Base-by-base conservation (phyloP, 2,329 filamentous ascomycete genomes). In the Madurella mycetomatis region DNA sequence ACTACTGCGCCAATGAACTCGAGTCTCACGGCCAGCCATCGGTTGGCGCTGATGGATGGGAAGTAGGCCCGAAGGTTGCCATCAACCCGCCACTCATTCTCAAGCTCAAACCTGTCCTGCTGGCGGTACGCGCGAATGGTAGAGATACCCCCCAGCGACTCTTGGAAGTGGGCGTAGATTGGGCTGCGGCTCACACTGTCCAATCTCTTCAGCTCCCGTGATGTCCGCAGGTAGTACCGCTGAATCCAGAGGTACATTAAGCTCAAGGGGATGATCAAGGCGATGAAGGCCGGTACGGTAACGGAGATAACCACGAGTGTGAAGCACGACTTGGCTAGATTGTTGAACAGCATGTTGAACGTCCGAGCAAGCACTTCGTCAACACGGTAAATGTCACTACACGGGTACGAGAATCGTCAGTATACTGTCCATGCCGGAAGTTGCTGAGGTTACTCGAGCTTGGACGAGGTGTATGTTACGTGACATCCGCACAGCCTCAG, bases 61-160 rank as follows among this genome's bases (percentile, higher is more conserved):
- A 92, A 97, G 74, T 92, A 99, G 16, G 94, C 94, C 60, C 90
- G 84, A 56, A 97, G 77, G 70, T 99, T 99, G 43, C 90, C 87
- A 73, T 99, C 94, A 59, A 97, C 88, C 42, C 94, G 87, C 90
- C 92, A 96, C 77, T 99, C 92, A 64, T 97, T 99, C 71, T 99
- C 95, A 55, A 88, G 77, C 58, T 89, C 83, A 71, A 99, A 99
- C 54, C 94, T 82, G 60, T 84, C 78, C 70, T 95, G 85, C 70
- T 99, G 92, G 58, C 87, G 82, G 75, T 95, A 99, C 37, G 94
- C 95, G 61, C 95, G 88, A 66, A 99, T 97, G 11, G 94, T 99
- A 56, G 89, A 90, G 67, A 96, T 87, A 42, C 94, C 94, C 58
- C 90, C 92, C 9, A 99, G 82, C 1, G 91, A 95, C 73, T 99